These are phyloP conservation scores for Neonectria faginata DNA, from an alignment of 2,329 filamentous ascomycete genomes.

Conservation along the genomic window DNA sequence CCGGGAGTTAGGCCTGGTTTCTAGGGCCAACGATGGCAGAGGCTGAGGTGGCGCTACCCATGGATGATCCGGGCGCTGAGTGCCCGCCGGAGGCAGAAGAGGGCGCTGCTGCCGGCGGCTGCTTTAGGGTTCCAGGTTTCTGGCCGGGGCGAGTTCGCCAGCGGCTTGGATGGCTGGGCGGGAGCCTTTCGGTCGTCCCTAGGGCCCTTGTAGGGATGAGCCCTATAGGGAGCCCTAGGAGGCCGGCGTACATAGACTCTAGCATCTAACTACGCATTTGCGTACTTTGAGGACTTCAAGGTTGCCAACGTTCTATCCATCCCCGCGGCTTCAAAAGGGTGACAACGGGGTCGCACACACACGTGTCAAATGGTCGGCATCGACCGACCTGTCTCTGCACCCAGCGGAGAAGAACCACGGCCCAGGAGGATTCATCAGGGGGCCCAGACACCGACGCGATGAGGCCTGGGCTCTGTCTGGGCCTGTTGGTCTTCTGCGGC, in stretches of 20 bases:
- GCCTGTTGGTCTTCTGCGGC: slow-evolving; percentile 13
- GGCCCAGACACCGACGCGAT: slow-evolving; percentile 24
- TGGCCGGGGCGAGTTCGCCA: slow-evolving; percentile 8
- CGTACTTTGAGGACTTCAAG: slow-evolving; percentile 8
- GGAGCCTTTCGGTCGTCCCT: slow-evolving; percentile 1
- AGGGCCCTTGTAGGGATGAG: slow-evolving; percentile 19
- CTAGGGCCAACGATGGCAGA: slow-evolving; percentile 23
- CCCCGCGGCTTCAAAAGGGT: neutral
- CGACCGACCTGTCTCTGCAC: neutral
- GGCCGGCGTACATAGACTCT: neutral
- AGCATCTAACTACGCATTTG: neutral
- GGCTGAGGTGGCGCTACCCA: slow-evolving; percentile 28
- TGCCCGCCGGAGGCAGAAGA: neutral
- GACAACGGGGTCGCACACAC: neutral
- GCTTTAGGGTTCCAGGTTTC: neutral
- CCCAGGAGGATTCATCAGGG: slow-evolving; percentile 14
- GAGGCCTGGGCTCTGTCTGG: slow-evolving; percentile 20
- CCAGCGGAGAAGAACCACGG: neutral
- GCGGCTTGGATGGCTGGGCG: neutral
- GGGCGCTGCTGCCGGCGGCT: neutral
- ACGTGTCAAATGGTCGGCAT: neutral
- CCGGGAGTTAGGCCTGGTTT: neutral
- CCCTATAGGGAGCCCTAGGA: slow-evolving; percentile 17
- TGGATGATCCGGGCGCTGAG: slow-evolving; percentile 19
- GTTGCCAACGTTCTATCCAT: neutral